These are phyloP conservation scores for Botrytis cinerea DNA, from an alignment of 2,329 filamentous ascomycete species.

Conservation along the genomic window DNA sequence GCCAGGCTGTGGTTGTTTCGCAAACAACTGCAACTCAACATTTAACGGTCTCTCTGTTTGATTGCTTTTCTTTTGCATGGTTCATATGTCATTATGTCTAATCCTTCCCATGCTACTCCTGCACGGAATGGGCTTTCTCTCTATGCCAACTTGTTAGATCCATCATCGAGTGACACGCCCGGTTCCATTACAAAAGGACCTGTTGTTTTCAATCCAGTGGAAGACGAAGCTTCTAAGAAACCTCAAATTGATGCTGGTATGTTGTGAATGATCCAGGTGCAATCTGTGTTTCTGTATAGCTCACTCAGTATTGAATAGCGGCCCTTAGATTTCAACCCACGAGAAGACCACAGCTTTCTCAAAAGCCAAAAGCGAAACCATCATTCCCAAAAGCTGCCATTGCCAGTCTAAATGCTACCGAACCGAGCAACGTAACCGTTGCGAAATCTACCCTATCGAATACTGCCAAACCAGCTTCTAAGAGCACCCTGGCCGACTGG, in stretches of 20 bases:
- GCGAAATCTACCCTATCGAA: conserved; percentile 40
- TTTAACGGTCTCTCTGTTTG: conserved; percentile 2
- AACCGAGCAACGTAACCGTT: conserved; percentile 36
- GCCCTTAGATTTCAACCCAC: conserved; percentile 86
- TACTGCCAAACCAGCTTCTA: conserved; percentile 50
- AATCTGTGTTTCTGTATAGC: conserved; percentile 39
- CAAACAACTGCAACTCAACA: background rate
- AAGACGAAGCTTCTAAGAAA: conserved; percentile 58
- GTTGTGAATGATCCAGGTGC: conserved; percentile 42
- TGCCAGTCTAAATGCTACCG: conserved; percentile 32
- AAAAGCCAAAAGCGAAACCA: conserved; percentile 63
- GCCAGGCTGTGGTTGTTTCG: conserved; percentile 27
- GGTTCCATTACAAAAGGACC: conserved; percentile 74
- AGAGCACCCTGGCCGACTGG: conserved; percentile 80
- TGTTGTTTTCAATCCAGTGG: conserved; percentile 64
- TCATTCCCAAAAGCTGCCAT: conserved; percentile 53
- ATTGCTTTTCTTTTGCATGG: background rate
- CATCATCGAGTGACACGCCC: conserved; percentile 52
- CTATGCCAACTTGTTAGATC: conserved; percentile 80
- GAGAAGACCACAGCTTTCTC: conserved; percentile 68
- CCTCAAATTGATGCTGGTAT: conserved; percentile 60
- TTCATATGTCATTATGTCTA: conserved; percentile 35
- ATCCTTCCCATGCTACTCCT: conserved; percentile 31
- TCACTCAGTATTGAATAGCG: conserved; percentile 53
- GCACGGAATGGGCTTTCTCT: conserved; percentile 63